Evolutionary conservation across 177 flowering plant genomes (phyloP).

Genomic region (Vitis hybrid): DNA sequence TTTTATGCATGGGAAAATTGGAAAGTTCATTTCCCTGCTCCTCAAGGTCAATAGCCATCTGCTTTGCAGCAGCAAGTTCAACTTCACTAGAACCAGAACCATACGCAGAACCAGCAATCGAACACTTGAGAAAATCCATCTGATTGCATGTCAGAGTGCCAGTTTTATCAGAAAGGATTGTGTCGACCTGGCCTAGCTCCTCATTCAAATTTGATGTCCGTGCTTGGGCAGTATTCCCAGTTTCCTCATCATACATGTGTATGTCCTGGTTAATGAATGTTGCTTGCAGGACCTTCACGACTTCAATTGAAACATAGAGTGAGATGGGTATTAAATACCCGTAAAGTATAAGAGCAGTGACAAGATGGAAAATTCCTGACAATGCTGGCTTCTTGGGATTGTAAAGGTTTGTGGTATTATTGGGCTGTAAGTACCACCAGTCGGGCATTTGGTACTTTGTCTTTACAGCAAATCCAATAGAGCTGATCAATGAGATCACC

Average conservation of each 20-base stretch:
- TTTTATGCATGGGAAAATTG: constrained; percentile 18
- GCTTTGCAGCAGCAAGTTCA: constrained; percentile 86
- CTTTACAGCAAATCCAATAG: constrained; percentile 71
- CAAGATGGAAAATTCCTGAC: constrained; percentile 71
- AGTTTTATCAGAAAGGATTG: constrained; percentile 95
- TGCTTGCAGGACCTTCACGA: constrained; percentile 92
- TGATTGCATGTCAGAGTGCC: constrained; percentile 97
- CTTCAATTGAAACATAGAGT: constrained; percentile 90
- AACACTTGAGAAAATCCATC: constrained; percentile 96
- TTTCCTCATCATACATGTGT: constrained; percentile 87
- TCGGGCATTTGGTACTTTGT: constrained; percentile 59
- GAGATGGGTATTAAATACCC: constrained; percentile 95
- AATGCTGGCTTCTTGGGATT: constrained; percentile 46
- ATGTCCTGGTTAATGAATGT: constrained; percentile 79
- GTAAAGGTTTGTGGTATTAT: constrained; percentile 28
- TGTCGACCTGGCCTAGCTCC: constrained; percentile 95
- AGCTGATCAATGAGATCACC: constrained; percentile 71
- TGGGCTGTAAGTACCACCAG: constrained; percentile 74
- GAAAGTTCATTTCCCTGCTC: constrained; percentile 37
- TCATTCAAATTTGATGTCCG: constrained; percentile 95
- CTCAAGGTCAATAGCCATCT: constrained; percentile 61
- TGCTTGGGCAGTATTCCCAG: constrained; percentile 77
- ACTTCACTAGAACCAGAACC: constrained; percentile 84
- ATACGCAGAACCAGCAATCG: constrained; percentile 84
- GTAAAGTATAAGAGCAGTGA: constrained; percentile 89